phyloP scores from a whole-genome alignment of 441 rosid species.

The Gossypium schwendimanii region DNA sequence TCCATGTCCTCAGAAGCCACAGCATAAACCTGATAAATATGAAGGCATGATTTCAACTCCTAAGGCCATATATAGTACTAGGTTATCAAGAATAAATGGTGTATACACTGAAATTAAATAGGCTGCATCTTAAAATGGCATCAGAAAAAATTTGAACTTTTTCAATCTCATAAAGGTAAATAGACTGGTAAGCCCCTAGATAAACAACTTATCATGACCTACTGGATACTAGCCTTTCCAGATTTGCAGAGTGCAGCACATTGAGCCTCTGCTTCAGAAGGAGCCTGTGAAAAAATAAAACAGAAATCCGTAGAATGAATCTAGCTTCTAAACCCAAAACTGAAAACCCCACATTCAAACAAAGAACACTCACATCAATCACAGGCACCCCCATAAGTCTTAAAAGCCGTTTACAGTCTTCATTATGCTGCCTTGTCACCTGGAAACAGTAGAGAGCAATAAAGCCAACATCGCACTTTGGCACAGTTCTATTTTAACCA shows the following conservation, averaged over 20 bases:
- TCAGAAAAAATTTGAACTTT: not conserved
- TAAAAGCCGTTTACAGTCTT: conserved; percentile 83
- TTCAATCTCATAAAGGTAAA: not conserved
- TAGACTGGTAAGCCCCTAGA: not conserved
- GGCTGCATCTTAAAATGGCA: not conserved
- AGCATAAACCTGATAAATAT: conserved; percentile 60
- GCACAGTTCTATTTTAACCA: not conserved
- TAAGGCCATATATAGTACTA: not conserved
- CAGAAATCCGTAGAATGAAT: conserved; percentile 11
- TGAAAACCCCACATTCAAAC: not conserved
- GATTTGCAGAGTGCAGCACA: conserved; percentile 91
- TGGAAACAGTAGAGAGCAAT: conserved; percentile 23
- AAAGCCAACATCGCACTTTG: not conserved
- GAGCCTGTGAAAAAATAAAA: conserved; percentile 52
- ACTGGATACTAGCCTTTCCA: conserved; percentile 51
- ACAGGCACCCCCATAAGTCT: conserved; percentile 96
- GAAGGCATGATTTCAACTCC: not conserved
- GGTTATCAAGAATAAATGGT: not conserved
- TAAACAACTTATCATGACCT: conserved; percentile 1
- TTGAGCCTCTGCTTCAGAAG: conserved; percentile 93
- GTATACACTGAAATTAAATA: not conserved
- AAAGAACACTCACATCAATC: conserved; percentile 51
- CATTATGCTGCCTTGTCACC: conserved; percentile 93
- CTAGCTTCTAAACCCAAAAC: not conserved
- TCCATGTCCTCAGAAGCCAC: conserved; percentile 99